Evolutionary conservation across 148 eudicot species (phyloP), one percentile per base, ranked within the genome.

Genomic region (Silene uniflora): DNA sequence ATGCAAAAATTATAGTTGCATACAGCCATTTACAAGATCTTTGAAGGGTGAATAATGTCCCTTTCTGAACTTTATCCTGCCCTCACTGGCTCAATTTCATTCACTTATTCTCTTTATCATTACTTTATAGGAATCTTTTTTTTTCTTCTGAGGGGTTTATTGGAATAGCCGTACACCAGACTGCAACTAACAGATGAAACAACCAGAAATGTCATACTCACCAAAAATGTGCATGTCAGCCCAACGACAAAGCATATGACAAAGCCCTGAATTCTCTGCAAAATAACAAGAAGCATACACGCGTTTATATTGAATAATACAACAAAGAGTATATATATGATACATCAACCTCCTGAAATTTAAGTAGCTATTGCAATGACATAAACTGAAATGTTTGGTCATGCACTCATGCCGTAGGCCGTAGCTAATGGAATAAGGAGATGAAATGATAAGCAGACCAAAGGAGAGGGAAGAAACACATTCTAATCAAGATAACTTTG

Each of bases 221-320:
- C 98, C 98, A 94, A 79, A 77, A 91, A 88, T 49, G 98, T 94
- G 75, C 91, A 94, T 73, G 93, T 78, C 54, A 94, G 71, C 74
- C 98, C 98, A 72, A 97, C 81, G 77, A 80, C 89, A 75, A 94
- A 89, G 96, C 97, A 94, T 78, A 86, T 88, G 56, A 67, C 97
- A 84, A 94, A 94, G 22, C 98, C 98, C 55, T 94, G 86, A 61
- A 94, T 77, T 79, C 98, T 90, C 98, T 94, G 92, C 72, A 65
- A 59, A 71, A 46, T 18, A 24, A 68, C 73, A 32, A 22, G 69
- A 63, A 78, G 10, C 3, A 47, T 69, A n/a, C 2, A 22, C 49
- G 14, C 27, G 21, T 49, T 49, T 29, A 73, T 22, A 24, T 4
- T 47, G 12, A 29, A 67, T 65, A 16, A 27, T 10, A 10, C 14